Evolutionary conservation across 768 basidiomycete species (phyloP).

Genomic region (Hygrocybe punicea): DNA sequence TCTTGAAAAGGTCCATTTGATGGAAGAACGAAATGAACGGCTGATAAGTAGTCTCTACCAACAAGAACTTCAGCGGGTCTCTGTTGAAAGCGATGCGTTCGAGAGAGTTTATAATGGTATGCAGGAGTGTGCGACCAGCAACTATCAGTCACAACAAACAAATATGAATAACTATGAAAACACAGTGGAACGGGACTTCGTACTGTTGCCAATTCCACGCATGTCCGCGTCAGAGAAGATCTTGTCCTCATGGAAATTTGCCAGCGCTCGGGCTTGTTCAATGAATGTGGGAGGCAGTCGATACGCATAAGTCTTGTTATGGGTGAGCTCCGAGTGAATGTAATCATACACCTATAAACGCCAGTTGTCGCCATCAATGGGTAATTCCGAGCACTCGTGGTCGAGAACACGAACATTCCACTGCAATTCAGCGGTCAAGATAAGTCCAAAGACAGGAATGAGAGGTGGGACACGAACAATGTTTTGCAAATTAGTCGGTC

Average conservation of each 20-base stretch:
- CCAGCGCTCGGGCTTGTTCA: constrained; percentile 70
- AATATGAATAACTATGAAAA: neutral
- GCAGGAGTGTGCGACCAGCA: constrained; percentile 75
- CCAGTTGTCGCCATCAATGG: neutral
- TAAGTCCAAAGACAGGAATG: neutral
- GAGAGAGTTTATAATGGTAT: constrained; percentile 66
- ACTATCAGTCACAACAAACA: constrained; percentile 42
- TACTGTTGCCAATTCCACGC: constrained; percentile 74
- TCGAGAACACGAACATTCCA: constrained; percentile 62
- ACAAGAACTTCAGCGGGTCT: constrained; percentile 74
- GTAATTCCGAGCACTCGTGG: neutral
- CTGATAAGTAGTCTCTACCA: constrained; percentile 83
- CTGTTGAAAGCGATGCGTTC: constrained; percentile 75
- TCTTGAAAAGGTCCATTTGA: constrained; percentile 60
- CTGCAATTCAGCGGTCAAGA: constrained; percentile 34
- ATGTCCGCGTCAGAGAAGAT: constrained; percentile 65
- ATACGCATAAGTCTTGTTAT: constrained; percentile 80
- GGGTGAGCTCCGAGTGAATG: constrained; percentile 67
- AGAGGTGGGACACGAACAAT: constrained; percentile 48
- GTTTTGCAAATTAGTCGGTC: constrained; percentile 64
- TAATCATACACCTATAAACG: constrained; percentile 60
- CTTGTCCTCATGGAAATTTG: constrained; percentile 75
- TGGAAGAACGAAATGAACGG: constrained; percentile 88
- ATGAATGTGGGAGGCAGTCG: constrained; percentile 73
- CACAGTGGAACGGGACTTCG: constrained; percentile 26